Conservation (phyloP, 2,329 filamentous ascomycete genomes). For the Tolypocladium tropicale region DNA sequence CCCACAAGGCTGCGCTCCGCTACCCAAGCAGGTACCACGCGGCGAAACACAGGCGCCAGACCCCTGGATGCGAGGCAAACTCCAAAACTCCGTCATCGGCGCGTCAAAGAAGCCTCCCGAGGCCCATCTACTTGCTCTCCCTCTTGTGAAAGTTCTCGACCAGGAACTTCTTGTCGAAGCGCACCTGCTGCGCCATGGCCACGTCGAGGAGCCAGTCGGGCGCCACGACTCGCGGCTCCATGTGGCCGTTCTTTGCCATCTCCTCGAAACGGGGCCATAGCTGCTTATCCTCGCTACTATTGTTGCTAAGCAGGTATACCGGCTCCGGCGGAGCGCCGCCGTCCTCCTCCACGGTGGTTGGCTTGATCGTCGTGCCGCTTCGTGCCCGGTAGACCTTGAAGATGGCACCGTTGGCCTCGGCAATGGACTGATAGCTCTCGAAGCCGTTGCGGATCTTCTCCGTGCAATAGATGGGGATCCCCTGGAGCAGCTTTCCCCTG, state of each 20-base stretch:
- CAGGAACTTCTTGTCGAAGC: slow-evolving; percentile 55
- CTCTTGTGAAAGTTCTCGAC: slow-evolving; percentile 31
- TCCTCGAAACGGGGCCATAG: slow-evolving; percentile 74
- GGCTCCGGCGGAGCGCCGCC: slow-evolving; percentile 54
- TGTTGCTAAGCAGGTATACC: slow-evolving; percentile 73
- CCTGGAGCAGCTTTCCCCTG: slow-evolving; percentile 62
- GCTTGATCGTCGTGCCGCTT: slow-evolving; percentile 55
- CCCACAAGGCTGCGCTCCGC: neutral
- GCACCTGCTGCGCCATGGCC: slow-evolving; percentile 76
- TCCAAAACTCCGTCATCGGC: slow-evolving; percentile 11
- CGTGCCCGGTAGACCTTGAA: slow-evolving; percentile 70
- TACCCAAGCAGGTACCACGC: neutral
- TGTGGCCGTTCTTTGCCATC: slow-evolving; percentile 68
- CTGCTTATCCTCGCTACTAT: slow-evolving; percentile 53
- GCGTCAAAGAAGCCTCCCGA: neutral
- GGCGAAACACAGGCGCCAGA: neutral
- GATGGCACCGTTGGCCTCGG: slow-evolving; percentile 77
- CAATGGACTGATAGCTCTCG: slow-evolving; percentile 77
- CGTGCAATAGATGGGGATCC: slow-evolving; percentile 76
- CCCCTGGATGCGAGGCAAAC: neutral
- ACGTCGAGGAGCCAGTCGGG: slow-evolving; percentile 86
- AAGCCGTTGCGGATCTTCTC: slow-evolving; percentile 69
- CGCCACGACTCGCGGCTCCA: slow-evolving; percentile 69
- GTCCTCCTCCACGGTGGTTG: slow-evolving; percentile 54
- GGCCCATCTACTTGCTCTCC: slow-evolving; percentile 4